A percentile compares a stretch with the other conserved stretches of the same genome.
Evolutionary conservation across 768 basidiomycete genomes (phyloP).

Genomic region (Pleurotus cornucopiae): DNA sequence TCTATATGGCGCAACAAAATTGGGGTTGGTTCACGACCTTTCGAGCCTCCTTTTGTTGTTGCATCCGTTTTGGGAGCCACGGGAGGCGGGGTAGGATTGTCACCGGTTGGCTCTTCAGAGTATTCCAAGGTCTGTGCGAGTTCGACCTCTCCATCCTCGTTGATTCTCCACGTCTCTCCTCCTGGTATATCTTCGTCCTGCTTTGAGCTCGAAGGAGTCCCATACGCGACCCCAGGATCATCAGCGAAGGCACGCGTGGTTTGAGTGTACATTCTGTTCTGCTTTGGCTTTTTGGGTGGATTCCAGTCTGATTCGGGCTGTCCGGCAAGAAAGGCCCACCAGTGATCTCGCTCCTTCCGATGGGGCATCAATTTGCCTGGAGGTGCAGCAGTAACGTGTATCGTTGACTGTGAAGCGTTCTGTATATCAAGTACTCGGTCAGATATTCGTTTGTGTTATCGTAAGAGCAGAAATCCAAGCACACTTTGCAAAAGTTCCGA

Average conservation of each 20-base stretch:
- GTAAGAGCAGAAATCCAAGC: neutral
- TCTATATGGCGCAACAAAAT: constrained; percentile 55
- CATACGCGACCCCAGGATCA: constrained; percentile 9
- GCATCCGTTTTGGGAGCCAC: constrained; percentile 11
- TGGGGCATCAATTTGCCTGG: constrained; percentile 52
- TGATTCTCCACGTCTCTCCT: constrained; percentile 26
- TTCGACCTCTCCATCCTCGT: constrained; percentile 42
- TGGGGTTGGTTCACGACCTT: constrained; percentile 57
- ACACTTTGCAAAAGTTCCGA: constrained; percentile 62
- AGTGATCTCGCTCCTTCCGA: constrained; percentile 65
- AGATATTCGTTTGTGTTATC: neutral
- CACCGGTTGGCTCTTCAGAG: constrained; percentile 35
- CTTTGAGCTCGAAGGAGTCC: constrained; percentile 10
- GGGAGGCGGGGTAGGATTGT: constrained; percentile 33
- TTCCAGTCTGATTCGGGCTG: constrained; percentile 67
- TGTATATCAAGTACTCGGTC: constrained; percentile 18
- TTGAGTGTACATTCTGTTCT: constrained; percentile 15
- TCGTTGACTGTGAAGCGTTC: constrained; percentile 67
- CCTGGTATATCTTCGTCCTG: constrained; percentile 9
- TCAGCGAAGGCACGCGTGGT: constrained; percentile 36
- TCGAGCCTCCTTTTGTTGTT: neutral
- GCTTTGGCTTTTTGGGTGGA: constrained; percentile 40
- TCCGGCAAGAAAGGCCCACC: constrained; percentile 79
- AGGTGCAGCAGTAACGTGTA: constrained; percentile 33
- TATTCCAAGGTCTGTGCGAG: constrained; percentile 27